Percentiles rank a stretch among this genome's conserved stretches.
Conservation (phyloP, 2,329 filamentous ascomycete genomes). For the Colletotrichum endophyticum region DNA sequence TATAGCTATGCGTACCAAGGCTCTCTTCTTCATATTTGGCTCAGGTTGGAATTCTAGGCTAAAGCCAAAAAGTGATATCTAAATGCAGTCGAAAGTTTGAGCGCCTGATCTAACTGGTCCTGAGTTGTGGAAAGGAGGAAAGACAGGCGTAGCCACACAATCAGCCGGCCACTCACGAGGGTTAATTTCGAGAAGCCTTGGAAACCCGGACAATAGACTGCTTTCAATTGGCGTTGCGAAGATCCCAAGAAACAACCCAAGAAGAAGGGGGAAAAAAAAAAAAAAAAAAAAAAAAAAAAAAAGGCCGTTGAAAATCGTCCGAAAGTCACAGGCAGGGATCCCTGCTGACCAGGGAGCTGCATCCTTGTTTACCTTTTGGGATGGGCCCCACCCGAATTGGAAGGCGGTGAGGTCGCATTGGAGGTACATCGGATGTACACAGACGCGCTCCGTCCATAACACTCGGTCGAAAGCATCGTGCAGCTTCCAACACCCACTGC, state of each 20-base stretch:
- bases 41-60: not conserved
- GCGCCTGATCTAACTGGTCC: no score
- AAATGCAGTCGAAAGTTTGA: no score
- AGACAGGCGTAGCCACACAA: not conserved
- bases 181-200: not conserved
- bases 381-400: not conserved
- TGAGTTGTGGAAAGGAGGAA: no score
- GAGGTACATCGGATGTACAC: not conserved
- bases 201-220: not conserved
- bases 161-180: not conserved
- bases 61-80: not conserved
- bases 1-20: no score
- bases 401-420: conserved; percentile 27
- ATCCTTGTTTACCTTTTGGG: not conserved
- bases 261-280: not conserved
- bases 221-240: not conserved
- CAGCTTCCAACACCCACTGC: not conserved
- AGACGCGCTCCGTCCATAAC: not conserved
- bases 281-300: not conserved
- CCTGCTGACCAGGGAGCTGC: not conserved
- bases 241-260: not conserved
- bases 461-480: not conserved
- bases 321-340: not conserved
- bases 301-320: not conserved
- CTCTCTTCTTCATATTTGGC: not conserved